Conservation (phyloP, 2,329 filamentous ascomycete species). For the Verticillium klebahnii region DNA sequence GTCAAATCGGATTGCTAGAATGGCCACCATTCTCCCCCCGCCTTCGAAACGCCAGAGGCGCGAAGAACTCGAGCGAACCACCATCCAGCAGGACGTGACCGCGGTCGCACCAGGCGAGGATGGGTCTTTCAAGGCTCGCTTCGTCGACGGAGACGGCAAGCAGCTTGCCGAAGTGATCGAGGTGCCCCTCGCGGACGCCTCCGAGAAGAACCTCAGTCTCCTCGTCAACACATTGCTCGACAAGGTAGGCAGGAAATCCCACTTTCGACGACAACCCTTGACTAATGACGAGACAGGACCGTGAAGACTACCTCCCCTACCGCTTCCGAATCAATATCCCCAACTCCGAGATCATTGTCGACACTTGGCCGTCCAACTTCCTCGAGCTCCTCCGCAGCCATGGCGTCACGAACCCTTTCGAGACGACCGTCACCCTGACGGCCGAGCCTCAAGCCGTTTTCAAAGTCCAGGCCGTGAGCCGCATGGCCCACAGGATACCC, state of each 20-base stretch:
- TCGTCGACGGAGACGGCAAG: slow-evolving; percentile 75
- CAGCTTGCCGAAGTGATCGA: slow-evolving; percentile 65
- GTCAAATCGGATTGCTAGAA: slow-evolving; percentile 27
- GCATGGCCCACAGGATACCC: slow-evolving; percentile 82
- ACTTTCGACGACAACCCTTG: neutral
- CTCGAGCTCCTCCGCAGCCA: slow-evolving; percentile 49
- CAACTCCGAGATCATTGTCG: slow-evolving; percentile 46
- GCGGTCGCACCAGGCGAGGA: slow-evolving; percentile 62
- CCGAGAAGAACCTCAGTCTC: slow-evolving; percentile 83
- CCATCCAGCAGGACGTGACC: slow-evolving; percentile 70
- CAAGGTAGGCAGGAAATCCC: slow-evolving; percentile 46
- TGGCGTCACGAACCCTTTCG: slow-evolving; percentile 54
- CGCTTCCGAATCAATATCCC: slow-evolving; percentile 57
- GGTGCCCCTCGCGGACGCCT: slow-evolving; percentile 79
- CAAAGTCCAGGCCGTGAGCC: slow-evolving; percentile 83
- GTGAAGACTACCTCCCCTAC: slow-evolving; percentile 57
- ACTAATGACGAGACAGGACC: slow-evolving; percentile 21
- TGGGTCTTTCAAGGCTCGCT: slow-evolving; percentile 80
- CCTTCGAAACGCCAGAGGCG: slow-evolving; percentile 84
- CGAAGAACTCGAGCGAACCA: slow-evolving; percentile 65
- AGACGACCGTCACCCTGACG: slow-evolving; percentile 49
- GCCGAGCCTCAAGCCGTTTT: slow-evolving; percentile 87
- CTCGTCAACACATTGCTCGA: slow-evolving; percentile 81
- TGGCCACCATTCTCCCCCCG: slow-evolving; percentile 80
- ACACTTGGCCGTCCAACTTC: slow-evolving; percentile 52